Percentiles rank a stretch among this genome's conserved stretches.
Evolutionary conservation across 371 early-diverging fungal genomes (phyloP).

Genomic region (Nematocida homosporus): DNA sequence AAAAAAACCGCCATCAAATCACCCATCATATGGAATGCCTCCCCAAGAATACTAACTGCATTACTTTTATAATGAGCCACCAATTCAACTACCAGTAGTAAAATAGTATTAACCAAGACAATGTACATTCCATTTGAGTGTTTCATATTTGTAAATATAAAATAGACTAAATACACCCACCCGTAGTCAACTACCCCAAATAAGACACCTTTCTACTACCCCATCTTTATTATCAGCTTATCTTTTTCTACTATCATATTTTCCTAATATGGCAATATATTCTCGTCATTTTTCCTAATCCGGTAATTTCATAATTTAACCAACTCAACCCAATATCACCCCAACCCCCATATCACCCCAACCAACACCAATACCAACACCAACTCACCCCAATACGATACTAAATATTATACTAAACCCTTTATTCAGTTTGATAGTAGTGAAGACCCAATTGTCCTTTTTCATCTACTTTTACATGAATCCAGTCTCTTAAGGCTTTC

Average conservation of each 20-base stretch:
- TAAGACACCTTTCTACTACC: background rate
- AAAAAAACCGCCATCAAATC: slow-evolving; percentile 7
- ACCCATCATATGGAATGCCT: slow-evolving; percentile 39
- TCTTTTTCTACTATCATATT: background rate
- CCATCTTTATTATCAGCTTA: background rate
- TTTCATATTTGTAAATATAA: slow-evolving; percentile 42
- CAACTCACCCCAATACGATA: too few relatives aligned
- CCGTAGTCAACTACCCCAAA: slow-evolving; percentile 13
- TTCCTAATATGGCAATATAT: background rate
- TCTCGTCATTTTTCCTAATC: background rate
- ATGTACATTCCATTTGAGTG: slow-evolving; percentile 54
- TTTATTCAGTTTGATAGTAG: slow-evolving; percentile 45
- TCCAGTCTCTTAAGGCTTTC: slow-evolving; percentile 56
- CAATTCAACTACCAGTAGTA: slow-evolving; percentile 30
- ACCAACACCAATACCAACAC: too few relatives aligned
- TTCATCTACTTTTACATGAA: slow-evolving; percentile 44
- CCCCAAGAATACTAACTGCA: slow-evolving; percentile 34
- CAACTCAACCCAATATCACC: too few relatives aligned
- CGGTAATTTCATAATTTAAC: background rate
- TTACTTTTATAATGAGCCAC: slow-evolving; percentile 39
- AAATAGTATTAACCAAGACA: slow-evolving; percentile 39
- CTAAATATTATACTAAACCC: slow-evolving; percentile 48
- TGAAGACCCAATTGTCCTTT: slow-evolving; percentile 33
- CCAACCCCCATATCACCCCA: too few relatives aligned
- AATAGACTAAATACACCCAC: slow-evolving; percentile 17